Evolutionary conservation across 768 basidiomycete species (phyloP), one percentile per base, ranked within the genome.

Genomic region (Termitomyces bulborhizus): DNA sequence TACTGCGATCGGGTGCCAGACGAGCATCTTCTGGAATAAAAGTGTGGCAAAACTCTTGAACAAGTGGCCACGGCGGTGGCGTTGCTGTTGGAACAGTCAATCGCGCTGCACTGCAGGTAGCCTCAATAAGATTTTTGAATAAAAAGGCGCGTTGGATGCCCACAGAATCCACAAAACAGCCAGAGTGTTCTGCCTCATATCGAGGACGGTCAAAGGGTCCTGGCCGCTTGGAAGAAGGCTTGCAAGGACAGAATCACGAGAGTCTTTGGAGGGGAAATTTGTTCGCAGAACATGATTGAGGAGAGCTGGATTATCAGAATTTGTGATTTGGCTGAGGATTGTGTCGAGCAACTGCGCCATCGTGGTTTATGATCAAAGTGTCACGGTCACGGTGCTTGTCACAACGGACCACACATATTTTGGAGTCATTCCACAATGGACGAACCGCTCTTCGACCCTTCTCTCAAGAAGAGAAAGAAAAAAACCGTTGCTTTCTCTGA

Each of bases 381-480:
- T 51, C 50, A 42, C 50, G 27, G 27, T 29, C 29, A 29, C 29
- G 3, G 16, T 0, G 11, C 4, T 1, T 1, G 49, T 50, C 49
- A 52, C 40, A 43, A 21, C 21, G 21, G 21, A 21, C 40, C 6
- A 1, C 29, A 18, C 29, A 18, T 41, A 34, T 44, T 52, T 44
- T 52, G 41, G 16, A 27, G 5, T 27, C 26, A 27, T 3, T 21
- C 46, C 49, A 69, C 62, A 31, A 84, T 83, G 81, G 86, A 85
- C 60, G 86, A 88, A 74, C 90, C 89, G 0, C 67, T 91, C 21
- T 93, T 92, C 64, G 89, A 93, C 63, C 86, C 86, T 1, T 88
- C 88, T 44, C 78, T 92, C 60, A 90, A 89, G 71, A 91, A 90
- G 73, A 81, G 84, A 64, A 93, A 91, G 80, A 93, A 93, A 73